Conservation (phyloP, 2,329 filamentous ascomycete species). For the Fusarium sp. region DNA sequence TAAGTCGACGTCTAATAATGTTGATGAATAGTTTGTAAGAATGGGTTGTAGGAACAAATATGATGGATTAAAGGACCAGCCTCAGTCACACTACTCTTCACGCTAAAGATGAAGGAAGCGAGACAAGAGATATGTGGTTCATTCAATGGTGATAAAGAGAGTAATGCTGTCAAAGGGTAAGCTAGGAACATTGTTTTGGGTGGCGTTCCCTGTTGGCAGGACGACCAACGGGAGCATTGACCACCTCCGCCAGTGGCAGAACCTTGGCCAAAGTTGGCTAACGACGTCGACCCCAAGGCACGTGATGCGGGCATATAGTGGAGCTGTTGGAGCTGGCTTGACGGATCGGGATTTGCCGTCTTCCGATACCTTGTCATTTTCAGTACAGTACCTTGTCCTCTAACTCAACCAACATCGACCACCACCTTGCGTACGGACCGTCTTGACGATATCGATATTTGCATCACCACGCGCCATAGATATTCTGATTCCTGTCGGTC, state of each 20-base stretch:
- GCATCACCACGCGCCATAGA: slow-evolving; percentile 45
- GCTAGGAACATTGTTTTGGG: slow-evolving; percentile 44
- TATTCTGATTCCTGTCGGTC: slow-evolving; percentile 33
- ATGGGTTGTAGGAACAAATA: slow-evolving; percentile 16
- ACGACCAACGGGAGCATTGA: slow-evolving; percentile 25
- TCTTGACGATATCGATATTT: slow-evolving; percentile 51
- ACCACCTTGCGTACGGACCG: slow-evolving; percentile 45
- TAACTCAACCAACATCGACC: slow-evolving; percentile 50
- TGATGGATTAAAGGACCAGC: slow-evolving; percentile 42
- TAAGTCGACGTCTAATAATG: slow-evolving; percentile 23
- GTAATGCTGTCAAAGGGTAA: slow-evolving; percentile 10
- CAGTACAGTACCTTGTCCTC: slow-evolving; percentile 54
- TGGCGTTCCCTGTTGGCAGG: slow-evolving; percentile 40
- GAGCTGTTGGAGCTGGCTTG: slow-evolving; percentile 17
- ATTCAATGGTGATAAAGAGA: slow-evolving; percentile 38
- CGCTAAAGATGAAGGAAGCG: slow-evolving; percentile 37
- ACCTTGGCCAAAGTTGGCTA: neutral
- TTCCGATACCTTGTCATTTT: slow-evolving; percentile 52
- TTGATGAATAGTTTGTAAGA: slow-evolving; percentile 6
- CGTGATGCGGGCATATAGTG: slow-evolving; percentile 49
- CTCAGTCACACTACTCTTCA: slow-evolving; percentile 39
- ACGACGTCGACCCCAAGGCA: slow-evolving; percentile 30
- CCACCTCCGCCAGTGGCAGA: slow-evolving; percentile 2
- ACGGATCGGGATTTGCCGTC: slow-evolving; percentile 52
- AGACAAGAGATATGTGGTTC: slow-evolving; percentile 31